A percentile compares a stretch with the other conserved stretches of the same genome.
These are phyloP conservation scores for Salvia sclarea DNA, from an alignment of 305 asterid species.

Conservation along the genomic window DNA sequence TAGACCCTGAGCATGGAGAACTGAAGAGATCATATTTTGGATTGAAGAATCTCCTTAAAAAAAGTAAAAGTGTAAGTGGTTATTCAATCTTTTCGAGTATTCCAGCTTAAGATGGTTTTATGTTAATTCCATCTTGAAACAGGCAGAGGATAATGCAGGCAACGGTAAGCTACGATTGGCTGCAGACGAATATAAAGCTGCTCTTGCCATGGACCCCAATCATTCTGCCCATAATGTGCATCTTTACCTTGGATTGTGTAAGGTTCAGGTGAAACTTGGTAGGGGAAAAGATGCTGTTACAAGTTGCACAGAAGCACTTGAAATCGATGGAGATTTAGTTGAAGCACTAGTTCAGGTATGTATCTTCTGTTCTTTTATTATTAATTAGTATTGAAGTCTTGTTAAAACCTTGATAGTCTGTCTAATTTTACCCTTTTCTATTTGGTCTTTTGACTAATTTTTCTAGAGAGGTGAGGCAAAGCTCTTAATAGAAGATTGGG, in stretches of 20 bases:
- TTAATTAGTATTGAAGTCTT: not conserved
- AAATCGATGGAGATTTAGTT: slow-evolving; percentile 66
- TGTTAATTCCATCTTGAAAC: slow-evolving; percentile 4
- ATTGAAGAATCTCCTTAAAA: slow-evolving; percentile 81
- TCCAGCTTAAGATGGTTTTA: not conserved
- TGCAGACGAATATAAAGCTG: slow-evolving; percentile 77
- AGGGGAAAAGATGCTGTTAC: slow-evolving; percentile 82
- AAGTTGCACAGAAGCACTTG: slow-evolving; percentile 75
- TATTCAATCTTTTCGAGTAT: not conserved
- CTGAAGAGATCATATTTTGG: slow-evolving; percentile 88
- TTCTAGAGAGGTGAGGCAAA: slow-evolving; percentile 89
- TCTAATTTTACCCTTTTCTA: not conserved
- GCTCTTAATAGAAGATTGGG: slow-evolving; percentile 87
- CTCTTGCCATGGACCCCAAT: slow-evolving; percentile 76
- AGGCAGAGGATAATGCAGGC: slow-evolving; percentile 87
- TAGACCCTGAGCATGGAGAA: slow-evolving; percentile 91
- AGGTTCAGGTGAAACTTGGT: slow-evolving; percentile 81
- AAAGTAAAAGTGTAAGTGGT: slow-evolving; percentile 66
- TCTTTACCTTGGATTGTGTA: slow-evolving; percentile 84
- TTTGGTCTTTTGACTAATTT: slow-evolving; percentile 5
- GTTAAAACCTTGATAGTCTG: not conserved
- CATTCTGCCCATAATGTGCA: slow-evolving; percentile 72
- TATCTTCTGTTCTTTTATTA: not conserved
- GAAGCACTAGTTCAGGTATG: slow-evolving; percentile 86
- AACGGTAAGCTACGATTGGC: slow-evolving; percentile 86